Base-by-base conservation (phyloP, 441 rosid genomes). In the Pelargonium australe region DNA sequence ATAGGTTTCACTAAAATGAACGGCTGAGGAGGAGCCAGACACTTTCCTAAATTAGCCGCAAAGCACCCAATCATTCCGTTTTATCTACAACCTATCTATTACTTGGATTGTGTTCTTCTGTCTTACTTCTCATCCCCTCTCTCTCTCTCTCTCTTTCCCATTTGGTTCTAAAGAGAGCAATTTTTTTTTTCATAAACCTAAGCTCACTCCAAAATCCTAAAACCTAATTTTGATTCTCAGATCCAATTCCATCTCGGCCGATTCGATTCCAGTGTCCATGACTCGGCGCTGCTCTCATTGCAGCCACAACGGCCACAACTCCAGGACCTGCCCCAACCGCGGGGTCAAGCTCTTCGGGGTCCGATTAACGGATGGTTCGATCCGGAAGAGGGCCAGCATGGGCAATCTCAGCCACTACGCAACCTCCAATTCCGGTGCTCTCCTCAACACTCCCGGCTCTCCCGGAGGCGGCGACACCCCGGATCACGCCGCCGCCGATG, bases 351-450 rank as follows among this genome's bases (percentile, higher is more conserved):
- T 86, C 0, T 86, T 86, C 64, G 91, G 87, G 13, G 89, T 86
- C 64, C 78, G 90, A 14, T 72, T 86, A 69, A 86, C 89, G 67
- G 91, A 85, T 65, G 90, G 92, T 16, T 82, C 79, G 73, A 85
- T 87, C 73, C 80, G 88, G 75, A 87, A 87, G 80, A 84, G 90
- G 68, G 92, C 88, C 44, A 87, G 92, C 75, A 85, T 87, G 92
- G 85, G 92, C 12, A 85, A 83, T 73, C 83, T 86, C 71, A 80
- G 78, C 74, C 89, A 86, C 73, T 86, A 79, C 51, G 51, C 84
- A 44, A 87, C 83, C 34, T 75, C 88, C 43, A 71, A 62, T 44
- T 75, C 82, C 40, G 87, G 76, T 4, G 65, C 70, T 40, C 82
- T 76, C 55, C 81, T 70, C 28, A 83, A 77, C 61, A 79, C 72